Evolutionary conservation across 2,329 filamentous ascomycete genomes (phyloP).

Genomic region (Graphilbum ipis-grandicollis): DNA sequence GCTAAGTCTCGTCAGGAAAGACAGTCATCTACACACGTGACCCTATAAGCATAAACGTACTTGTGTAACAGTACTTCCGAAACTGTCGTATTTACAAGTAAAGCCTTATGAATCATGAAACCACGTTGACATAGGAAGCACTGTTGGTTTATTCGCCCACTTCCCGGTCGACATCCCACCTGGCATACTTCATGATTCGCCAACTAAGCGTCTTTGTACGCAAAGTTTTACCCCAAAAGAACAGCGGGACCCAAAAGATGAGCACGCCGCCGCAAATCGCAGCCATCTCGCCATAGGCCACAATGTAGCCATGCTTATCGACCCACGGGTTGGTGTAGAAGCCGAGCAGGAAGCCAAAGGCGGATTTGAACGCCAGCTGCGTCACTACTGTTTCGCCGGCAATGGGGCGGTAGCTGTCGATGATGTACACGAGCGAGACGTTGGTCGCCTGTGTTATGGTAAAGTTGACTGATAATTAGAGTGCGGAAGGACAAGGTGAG

Average conservation of each 20-base stretch:
- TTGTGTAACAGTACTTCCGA: too few species aligned
- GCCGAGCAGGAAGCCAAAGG: constrained; percentile 38
- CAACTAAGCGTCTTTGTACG: constrained; percentile 29
- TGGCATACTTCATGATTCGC: constrained; percentile 25
- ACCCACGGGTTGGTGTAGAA: constrained; percentile 47
- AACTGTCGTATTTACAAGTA: too few species aligned
- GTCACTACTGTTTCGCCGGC: constrained; percentile 37
- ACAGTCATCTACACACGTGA: too few species aligned
- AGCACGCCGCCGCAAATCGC: constrained; percentile 30
- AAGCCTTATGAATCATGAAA: too few species aligned
- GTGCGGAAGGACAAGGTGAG: neutral
- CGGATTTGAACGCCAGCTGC: constrained; percentile 36
- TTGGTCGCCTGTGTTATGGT: constrained; percentile 38
- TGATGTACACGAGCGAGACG: constrained; percentile 36
- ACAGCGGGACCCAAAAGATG: constrained; percentile 30
- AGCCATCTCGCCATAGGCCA: constrained; percentile 39
- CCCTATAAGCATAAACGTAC: too few species aligned
- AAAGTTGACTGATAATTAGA: constrained; percentile 26
- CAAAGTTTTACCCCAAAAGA: constrained; percentile 31
- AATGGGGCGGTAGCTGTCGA: constrained; percentile 39
- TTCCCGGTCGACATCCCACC: constrained; percentile 35
- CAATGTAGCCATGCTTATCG: constrained; percentile 26
- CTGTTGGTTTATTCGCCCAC: constrained; percentile 39
- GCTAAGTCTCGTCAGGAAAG: too few species aligned
- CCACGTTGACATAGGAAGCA: too few species aligned